phyloP scores from a whole-genome alignment of 2,329 filamentous ascomycete species.

The Aspergillus sp. region DNA sequence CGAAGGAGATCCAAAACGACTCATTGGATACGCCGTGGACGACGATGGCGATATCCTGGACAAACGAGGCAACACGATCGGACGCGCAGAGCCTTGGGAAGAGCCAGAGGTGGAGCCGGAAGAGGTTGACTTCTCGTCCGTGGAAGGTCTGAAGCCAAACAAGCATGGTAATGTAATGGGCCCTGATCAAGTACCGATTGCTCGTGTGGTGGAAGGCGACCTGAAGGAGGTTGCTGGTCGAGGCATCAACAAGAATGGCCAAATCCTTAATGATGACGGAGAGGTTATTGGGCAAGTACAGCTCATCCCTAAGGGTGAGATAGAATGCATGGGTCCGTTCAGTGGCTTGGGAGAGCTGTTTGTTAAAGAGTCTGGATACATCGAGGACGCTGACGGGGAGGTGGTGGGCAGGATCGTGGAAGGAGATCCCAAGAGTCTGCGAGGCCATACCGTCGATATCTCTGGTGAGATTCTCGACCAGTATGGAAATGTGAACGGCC shows the following conservation, averaged over 20 bases:
- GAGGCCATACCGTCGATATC: constrained; percentile 73
- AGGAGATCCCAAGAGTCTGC: constrained; percentile 70
- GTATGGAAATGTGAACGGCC: constrained; percentile 63
- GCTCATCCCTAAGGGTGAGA: constrained; percentile 58
- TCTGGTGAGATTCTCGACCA: constrained; percentile 80
- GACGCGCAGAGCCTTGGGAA: constrained; percentile 53
- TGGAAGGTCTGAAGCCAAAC: constrained; percentile 57
- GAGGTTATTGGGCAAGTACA: constrained; percentile 58
- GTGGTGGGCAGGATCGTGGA: constrained; percentile 70
- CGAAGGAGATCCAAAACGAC: constrained; percentile 60
- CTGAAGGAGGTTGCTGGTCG: constrained; percentile 56
- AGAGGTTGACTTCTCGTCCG: constrained; percentile 51
- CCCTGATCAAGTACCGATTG: constrained; percentile 54
- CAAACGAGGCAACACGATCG: constrained; percentile 62
- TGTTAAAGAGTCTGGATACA: constrained; percentile 59
- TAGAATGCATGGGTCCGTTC: constrained; percentile 57
- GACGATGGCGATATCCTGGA: constrained; percentile 64
- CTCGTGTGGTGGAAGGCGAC: constrained; percentile 57
- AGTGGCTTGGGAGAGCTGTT: constrained; percentile 56
- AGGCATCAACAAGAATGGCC: constrained; percentile 54
- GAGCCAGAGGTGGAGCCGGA: constrained; percentile 49
- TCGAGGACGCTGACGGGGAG: constrained; percentile 75
- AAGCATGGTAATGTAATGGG: constrained; percentile 60
- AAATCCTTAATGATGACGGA: constrained; percentile 56
- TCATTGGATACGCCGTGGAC: constrained; percentile 60